Conservation (phyloP, 352 stramenopile species). For the Stramenopiles sp. region DNA sequence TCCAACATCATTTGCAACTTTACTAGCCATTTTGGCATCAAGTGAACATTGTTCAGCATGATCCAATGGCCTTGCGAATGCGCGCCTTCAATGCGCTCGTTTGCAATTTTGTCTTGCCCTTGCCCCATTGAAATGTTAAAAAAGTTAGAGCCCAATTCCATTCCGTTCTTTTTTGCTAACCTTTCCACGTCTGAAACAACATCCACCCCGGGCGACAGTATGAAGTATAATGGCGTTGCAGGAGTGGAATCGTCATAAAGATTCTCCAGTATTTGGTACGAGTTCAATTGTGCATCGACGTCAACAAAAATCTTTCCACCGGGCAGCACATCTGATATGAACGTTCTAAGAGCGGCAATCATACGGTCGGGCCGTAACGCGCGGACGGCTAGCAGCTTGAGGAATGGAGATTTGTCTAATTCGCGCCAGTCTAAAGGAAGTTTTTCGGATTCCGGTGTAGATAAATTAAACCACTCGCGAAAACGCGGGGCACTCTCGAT, state of each 20-base stretch:
- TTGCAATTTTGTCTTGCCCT: constrained; percentile 69
- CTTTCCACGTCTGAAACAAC: constrained; percentile 81
- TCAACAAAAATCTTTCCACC: constrained; percentile 51
- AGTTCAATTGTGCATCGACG: constrained; percentile 55
- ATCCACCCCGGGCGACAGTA: constrained; percentile 80
- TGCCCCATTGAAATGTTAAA: constrained; percentile 66
- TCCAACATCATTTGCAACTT: constrained; percentile 76
- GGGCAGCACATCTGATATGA: constrained; percentile 61
- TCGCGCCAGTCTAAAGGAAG: constrained; percentile 69
- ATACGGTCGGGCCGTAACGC: constrained; percentile 78
- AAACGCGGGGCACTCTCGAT: constrained; percentile 66
- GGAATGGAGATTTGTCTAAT: constrained; percentile 63
- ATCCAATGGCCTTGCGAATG: constrained; percentile 79
- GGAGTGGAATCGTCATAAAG: constrained; percentile 78
- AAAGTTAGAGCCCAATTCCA: neutral
- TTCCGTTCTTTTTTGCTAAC: constrained; percentile 50
- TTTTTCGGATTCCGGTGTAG: constrained; percentile 57
- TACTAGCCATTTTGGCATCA: constrained; percentile 78
- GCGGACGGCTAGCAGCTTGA: constrained; percentile 72
- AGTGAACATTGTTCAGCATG: constrained; percentile 77
- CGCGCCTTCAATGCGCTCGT: constrained; percentile 53
- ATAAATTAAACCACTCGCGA: constrained; percentile 66
- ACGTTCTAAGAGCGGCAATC: constrained; percentile 76
- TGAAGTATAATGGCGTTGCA: constrained; percentile 87
- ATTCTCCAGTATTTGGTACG: constrained; percentile 81